These are phyloP conservation scores for Clitopilus passeckerianus DNA, from an alignment of 768 basidiomycete species.

Conservation along the genomic window DNA sequence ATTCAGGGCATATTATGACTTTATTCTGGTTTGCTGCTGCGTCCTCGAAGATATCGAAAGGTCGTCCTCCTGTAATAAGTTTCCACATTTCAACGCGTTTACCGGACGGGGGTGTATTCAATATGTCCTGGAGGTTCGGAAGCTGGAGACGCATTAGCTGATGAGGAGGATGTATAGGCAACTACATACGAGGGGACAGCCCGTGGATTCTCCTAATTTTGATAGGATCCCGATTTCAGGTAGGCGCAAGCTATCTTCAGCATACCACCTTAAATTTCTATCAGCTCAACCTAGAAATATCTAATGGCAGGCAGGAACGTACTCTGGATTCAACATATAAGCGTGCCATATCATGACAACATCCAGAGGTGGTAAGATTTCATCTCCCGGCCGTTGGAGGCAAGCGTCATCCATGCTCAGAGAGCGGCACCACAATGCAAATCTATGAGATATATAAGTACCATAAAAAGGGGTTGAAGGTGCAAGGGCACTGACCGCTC, in stretches of 20 bases:
- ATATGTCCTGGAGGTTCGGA: background rate
- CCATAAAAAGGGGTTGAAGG: background rate
- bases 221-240: background rate
- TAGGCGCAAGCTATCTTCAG: background rate
- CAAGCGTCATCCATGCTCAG: background rate
- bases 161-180: background rate
- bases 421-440: background rate
- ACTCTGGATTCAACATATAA: background rate
- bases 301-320: background rate
- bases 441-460: background rate
- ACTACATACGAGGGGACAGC: background rate
- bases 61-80: background rate
- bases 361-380: background rate
- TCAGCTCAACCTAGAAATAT: background rate
- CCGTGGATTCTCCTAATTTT: background rate
- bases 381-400: background rate
- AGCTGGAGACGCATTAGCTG: background rate
- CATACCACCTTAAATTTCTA: background rate
- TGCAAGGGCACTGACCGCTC: background rate
- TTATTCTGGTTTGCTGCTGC: background rate
- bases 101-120: background rate
- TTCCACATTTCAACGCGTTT: background rate
- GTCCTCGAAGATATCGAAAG: background rate
- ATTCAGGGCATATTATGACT: background rate
- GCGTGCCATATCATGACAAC: background rate